Evolutionary conservation across 257 asterid species (phyloP), one percentile per base, ranked within the genome.

Genomic region (Plantago ovata): DNA sequence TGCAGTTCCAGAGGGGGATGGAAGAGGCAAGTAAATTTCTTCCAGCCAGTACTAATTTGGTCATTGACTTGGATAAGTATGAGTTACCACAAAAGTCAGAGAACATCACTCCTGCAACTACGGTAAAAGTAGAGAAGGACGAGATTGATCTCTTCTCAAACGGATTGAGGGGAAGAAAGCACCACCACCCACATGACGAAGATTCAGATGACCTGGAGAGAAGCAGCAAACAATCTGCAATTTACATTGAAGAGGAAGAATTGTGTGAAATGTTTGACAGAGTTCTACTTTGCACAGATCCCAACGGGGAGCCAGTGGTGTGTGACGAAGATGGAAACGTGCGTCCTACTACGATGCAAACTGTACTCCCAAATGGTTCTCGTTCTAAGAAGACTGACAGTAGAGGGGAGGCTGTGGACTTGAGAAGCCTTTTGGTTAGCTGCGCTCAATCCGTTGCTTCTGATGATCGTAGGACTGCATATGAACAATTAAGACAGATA

Each of bases 1-100:
- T 80, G 76, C 98, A 85, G 75, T 88, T 88, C 79, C 71, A 77
- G 71, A 86, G 80, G 72, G 98, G 98, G 62, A 66, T 82, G 94
- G 98, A 88, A 74, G 98, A 88, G 79, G 98, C 95, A 38, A 84
- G 76, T 63, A 88, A 79, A 57, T 88, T 92, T 62, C 86, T 92
- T 56, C 96, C 95, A 1, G 53, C 75, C 38, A 70, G 58, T 62
- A 84, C 69, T 72, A 87, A 67, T 11, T 68, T 92, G 77, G 63
- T 79, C 59, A 76, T 92, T 41, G 95, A 92, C 76, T 71, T 92
- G 79, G 95, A 84, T 70, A 77, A 85, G 40, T 85, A 85, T 58
- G 67, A 72, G 8, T 70, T 92, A 54, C 95, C 95, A 51, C 77
- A 71, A 54, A 88, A 83, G 74, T 75, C 85, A 16, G 88, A 74